phyloP scores from a whole-genome alignment of 176 grass and related monocot species.

The Cenchrus fungigraminus region DNA sequence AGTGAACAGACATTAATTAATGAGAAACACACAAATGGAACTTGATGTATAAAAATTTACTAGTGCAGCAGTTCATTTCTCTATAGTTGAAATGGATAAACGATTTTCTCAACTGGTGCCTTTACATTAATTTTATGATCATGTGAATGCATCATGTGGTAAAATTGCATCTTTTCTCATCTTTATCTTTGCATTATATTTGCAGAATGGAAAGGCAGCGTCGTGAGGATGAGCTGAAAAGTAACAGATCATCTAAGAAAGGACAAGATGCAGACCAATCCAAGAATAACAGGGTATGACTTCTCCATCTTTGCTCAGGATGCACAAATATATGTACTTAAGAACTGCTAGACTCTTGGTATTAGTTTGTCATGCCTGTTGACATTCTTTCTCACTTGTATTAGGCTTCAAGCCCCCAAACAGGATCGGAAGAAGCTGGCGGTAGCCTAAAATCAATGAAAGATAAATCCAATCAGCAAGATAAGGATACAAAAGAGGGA shows the following conservation, averaged over 20 bases:
- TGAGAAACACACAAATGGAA: neutral
- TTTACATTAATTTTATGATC: slow-evolving; percentile 14
- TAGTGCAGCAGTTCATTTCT: neutral
- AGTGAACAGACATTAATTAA: neutral
- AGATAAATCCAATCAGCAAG: slow-evolving; percentile 82
- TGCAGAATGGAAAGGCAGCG: slow-evolving; percentile 88
- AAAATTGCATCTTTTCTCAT: neutral
- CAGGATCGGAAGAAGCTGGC: slow-evolving; percentile 67
- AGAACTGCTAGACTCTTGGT: neutral
- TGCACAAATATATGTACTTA: slow-evolving; percentile 7
- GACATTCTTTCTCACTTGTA: slow-evolving; percentile 34
- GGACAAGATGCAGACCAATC: slow-evolving; percentile 76
- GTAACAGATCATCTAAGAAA: slow-evolving; percentile 76
- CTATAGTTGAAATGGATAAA: slow-evolving; percentile 16
- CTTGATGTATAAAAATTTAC: neutral
- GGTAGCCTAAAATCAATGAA: slow-evolving; percentile 76
- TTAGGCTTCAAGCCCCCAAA: slow-evolving; percentile 79
- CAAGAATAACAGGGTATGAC: slow-evolving; percentile 63
- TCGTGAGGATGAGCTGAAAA: slow-evolving; percentile 80
- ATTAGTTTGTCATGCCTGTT: slow-evolving; percentile 19
- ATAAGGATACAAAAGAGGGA: slow-evolving; percentile 87
- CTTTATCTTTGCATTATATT: slow-evolving; percentile 36
- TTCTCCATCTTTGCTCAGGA: slow-evolving; percentile 38
- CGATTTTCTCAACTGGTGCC: slow-evolving; percentile 11
- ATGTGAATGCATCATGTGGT: slow-evolving; percentile 16